These are phyloP conservation scores for Russula olivacea DNA, from an alignment of 768 basidiomycete genomes.

Conservation along the genomic window DNA sequence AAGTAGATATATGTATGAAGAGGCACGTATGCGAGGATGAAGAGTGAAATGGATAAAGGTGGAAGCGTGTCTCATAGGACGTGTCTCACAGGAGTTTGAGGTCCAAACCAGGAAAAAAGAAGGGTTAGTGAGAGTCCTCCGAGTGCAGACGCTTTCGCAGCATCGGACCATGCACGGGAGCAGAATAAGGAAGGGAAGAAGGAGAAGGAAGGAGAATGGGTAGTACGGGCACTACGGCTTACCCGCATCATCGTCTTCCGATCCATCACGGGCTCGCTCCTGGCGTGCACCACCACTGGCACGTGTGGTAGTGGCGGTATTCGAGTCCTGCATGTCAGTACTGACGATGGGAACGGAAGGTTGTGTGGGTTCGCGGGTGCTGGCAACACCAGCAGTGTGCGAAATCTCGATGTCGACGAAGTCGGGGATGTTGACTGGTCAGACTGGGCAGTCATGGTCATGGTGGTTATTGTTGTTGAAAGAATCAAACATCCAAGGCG, in stretches of 20 bases:
- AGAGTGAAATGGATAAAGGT: conserved; percentile 50
- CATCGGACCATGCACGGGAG: conserved; percentile 48
- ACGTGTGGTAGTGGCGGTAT: background rate
- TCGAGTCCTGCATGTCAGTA: conserved; percentile 48
- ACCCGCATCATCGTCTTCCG: conserved; percentile 37
- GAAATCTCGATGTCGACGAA: too few relatives aligned
- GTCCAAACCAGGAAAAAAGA: conserved; percentile 50
- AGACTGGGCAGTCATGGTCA: too few relatives aligned
- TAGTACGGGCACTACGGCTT: conserved; percentile 30
- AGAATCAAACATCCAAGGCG: too few relatives aligned
- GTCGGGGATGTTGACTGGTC: too few relatives aligned
- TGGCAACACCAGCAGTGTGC: too few relatives aligned
- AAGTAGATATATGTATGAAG: too few relatives aligned
- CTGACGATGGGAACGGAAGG: conserved; percentile 82
- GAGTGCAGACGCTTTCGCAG: conserved; percentile 39
- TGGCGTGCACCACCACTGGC: conserved; percentile 22
- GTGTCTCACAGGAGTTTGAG: conserved; percentile 62
- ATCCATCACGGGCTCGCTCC: conserved; percentile 31
- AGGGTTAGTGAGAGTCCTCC: conserved; percentile 40
- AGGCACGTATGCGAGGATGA: conserved; percentile 65
- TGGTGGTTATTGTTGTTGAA: too few relatives aligned
- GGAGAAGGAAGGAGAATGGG: background rate
- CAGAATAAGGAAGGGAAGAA: conserved; percentile 18
- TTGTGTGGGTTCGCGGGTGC: conserved; percentile 55
- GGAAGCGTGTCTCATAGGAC: conserved; percentile 45